phyloP scores from a whole-genome alignment of 2,329 filamentous ascomycete genomes.

The Fusarium veterinarium region DNA sequence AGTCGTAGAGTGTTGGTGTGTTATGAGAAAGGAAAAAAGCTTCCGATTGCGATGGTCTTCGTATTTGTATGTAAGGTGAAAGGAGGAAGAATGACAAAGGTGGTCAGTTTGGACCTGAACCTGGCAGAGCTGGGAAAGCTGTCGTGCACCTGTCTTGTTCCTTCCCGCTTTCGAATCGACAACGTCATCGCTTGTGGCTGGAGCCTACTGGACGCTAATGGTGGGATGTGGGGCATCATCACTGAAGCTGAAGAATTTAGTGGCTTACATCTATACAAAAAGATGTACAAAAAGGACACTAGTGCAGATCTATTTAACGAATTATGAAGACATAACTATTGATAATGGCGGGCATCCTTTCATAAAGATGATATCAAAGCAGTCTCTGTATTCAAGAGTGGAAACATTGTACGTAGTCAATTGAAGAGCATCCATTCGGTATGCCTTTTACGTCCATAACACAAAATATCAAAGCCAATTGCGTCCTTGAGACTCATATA shows the following conservation, averaged over 20 bases:
- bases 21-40: not conserved
- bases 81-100: slow-evolving; percentile 40
- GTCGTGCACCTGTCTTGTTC: slow-evolving; percentile 30
- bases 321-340: slow-evolving; percentile 20
- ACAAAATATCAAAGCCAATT: not conserved
- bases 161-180: slow-evolving; percentile 44
- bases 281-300: not conserved
- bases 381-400: not conserved
- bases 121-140: slow-evolving; percentile 41
- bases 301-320: slow-evolving; percentile 8
- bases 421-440: too few relatives aligned
- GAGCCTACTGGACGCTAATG: slow-evolving; percentile 21
- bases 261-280: slow-evolving; percentile 19
- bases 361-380: slow-evolving; percentile 1
- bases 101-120: slow-evolving; percentile 45
- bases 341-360: not conserved
- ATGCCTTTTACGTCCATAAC: not conserved
- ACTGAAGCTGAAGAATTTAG: slow-evolving; percentile 9
- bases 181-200: slow-evolving; percentile 53
- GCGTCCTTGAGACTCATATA: not conserved
- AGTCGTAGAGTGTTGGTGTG: not conserved
- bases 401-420: not conserved
- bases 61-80: slow-evolving; percentile 31
- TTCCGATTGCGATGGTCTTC: slow-evolving; percentile 18
- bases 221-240: slow-evolving; percentile 18